These are phyloP conservation scores for Monosporascus sp. DNA, from an alignment of 2,329 filamentous ascomycete genomes.

Conservation along the genomic window DNA sequence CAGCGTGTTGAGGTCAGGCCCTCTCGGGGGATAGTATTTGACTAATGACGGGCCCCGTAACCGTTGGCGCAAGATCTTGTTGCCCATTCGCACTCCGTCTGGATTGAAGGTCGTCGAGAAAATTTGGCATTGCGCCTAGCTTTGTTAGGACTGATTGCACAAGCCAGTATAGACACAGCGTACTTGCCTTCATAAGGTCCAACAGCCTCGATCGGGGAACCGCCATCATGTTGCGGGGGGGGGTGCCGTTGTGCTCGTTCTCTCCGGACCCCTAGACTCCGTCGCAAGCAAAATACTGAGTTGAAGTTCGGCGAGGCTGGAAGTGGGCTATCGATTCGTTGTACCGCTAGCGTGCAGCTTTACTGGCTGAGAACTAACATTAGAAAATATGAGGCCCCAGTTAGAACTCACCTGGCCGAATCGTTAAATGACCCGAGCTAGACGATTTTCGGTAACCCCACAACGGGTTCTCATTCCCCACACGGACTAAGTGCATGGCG, in stretches of 20 bases:
- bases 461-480: no score
- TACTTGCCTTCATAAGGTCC: conserved; percentile 71
- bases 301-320: not conserved
- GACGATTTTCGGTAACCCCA: no score
- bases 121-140: conserved; percentile 80
- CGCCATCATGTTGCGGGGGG: conserved; percentile 46
- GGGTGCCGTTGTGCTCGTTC: conserved; percentile 5
- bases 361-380: not conserved
- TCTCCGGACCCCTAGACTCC: not conserved
- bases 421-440: no score
- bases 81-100: conserved; percentile 72
- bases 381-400: no score
- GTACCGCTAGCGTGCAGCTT: not conserved
- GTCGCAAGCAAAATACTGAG: not conserved
- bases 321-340: not conserved
- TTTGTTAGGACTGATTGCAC: conserved; percentile 7
- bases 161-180: not conserved
- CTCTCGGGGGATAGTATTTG: conserved; percentile 79
- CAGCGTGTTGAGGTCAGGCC: conserved; percentile 57
- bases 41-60: conserved; percentile 77
- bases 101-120: conserved; percentile 93
- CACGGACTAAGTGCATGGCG: no score
- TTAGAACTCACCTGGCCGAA: no score
- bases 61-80: conserved; percentile 86
- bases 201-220: conserved; percentile 57